Evolutionary conservation across 2,329 filamentous ascomycete species (phyloP).

Genomic region (Leptographium radiaticola): DNA sequence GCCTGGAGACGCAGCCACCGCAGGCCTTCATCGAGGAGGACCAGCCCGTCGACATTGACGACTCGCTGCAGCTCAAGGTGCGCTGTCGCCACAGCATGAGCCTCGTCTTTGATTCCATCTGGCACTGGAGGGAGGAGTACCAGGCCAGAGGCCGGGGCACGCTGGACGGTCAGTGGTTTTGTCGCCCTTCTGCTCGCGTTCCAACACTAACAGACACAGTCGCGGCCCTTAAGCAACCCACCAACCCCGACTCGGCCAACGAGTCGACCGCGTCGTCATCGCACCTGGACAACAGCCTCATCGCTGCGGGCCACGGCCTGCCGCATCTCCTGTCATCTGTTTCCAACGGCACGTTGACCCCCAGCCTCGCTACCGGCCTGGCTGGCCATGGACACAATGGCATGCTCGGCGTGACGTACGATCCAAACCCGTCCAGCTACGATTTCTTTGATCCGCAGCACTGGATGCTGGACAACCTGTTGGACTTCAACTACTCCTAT

Average conservation of each 20-base stretch:
- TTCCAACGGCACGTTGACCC: constrained; percentile 39
- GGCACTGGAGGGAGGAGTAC: constrained; percentile 74
- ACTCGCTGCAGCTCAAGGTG: constrained; percentile 68
- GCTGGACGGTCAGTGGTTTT: constrained; percentile 49
- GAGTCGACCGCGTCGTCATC: constrained; percentile 59
- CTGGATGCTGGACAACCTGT: constrained; percentile 81
- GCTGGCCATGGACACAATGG: constrained; percentile 29
- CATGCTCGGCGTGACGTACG: constrained; percentile 40
- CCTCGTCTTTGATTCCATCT: constrained; percentile 72
- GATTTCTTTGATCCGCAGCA: constrained; percentile 88
- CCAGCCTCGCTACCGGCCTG: constrained; percentile 31
- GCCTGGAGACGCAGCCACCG: constrained; percentile 31
- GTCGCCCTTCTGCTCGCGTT: not conserved
- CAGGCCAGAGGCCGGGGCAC: constrained; percentile 56
- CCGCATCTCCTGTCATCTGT: constrained; percentile 33
- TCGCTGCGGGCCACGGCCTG: constrained; percentile 32
- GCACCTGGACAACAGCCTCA: constrained; percentile 47
- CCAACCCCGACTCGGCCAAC: constrained; percentile 66
- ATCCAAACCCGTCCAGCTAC: constrained; percentile 42
- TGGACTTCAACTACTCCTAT: constrained; percentile 62
- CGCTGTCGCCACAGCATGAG: constrained; percentile 76
- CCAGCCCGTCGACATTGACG: constrained; percentile 42
- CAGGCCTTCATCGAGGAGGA: constrained; percentile 36
- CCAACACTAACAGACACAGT: not conserved
- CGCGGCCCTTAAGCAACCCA: constrained; percentile 70